Percentiles rank a stretch among this genome's conserved stretches.
phyloP scores from a whole-genome alignment of 1,284 basidiomycete species.

The Vanrija pseudolonga region DNA sequence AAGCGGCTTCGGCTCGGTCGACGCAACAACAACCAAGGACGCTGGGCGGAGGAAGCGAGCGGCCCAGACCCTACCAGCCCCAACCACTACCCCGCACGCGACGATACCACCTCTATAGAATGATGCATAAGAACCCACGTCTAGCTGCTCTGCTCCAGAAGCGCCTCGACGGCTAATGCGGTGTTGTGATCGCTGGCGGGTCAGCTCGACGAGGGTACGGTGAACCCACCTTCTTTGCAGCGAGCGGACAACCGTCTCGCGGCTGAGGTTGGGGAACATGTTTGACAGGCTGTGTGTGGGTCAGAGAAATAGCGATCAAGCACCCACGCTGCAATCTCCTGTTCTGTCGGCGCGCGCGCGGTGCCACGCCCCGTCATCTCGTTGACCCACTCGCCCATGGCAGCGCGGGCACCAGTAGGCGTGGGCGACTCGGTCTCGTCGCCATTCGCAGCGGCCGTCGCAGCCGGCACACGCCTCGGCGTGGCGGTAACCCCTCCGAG shows the following conservation, averaged over 20 bases:
- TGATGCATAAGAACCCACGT: slow-evolving; percentile 1
- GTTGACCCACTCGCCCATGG: slow-evolving; percentile 73
- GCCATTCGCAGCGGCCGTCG: slow-evolving; percentile 1
- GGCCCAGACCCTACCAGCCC: not conserved
- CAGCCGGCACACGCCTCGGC: not conserved
- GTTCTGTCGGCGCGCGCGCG: slow-evolving; percentile 64
- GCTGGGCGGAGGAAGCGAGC: too few relatives aligned
- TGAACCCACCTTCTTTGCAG: slow-evolving; percentile 70
- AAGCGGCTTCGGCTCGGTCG: too few relatives aligned
- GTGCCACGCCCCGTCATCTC: slow-evolving; percentile 66
- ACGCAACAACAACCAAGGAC: too few relatives aligned
- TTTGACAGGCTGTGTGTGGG: slow-evolving; percentile 55
- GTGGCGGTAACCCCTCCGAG: slow-evolving; percentile 5
- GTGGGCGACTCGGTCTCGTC: slow-evolving; percentile 3
- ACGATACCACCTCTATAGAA: slow-evolving; percentile 5
- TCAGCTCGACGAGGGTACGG: slow-evolving; percentile 3
- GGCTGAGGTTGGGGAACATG: slow-evolving; percentile 76
- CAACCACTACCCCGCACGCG: slow-evolving; percentile 3
- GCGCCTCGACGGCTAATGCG: slow-evolving; percentile 74
- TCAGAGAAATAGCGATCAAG: not conserved
- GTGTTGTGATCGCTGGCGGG: slow-evolving; percentile 60
- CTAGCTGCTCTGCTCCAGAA: slow-evolving; percentile 48
- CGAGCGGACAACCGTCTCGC: slow-evolving; percentile 70
- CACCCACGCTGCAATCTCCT: slow-evolving; percentile 59
- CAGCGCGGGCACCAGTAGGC: slow-evolving; percentile 50